phyloP scores from a whole-genome alignment of 176 grass and related monocot species.

The Carex myosuroides region DNA sequence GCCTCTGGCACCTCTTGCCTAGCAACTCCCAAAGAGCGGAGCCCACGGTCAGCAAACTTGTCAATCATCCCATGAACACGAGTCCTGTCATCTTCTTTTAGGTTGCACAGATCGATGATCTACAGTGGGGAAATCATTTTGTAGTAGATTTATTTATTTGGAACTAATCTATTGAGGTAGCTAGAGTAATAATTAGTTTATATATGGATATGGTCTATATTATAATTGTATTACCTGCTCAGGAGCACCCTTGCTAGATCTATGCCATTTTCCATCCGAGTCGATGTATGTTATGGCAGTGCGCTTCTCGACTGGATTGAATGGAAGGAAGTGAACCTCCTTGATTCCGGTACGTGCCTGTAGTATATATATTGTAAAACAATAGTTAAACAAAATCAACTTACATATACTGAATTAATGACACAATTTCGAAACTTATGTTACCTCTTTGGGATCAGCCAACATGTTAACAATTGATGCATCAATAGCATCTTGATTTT shows the following conservation, averaged over 20 bases:
- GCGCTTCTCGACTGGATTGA: slow-evolving; percentile 92
- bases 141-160: background rate
- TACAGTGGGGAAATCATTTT: background rate
- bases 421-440: background rate
- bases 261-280: slow-evolving; percentile 64
- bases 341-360: slow-evolving; percentile 65
- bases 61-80: slow-evolving; percentile 60
- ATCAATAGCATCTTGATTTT: slow-evolving; percentile 96
- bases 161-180: background rate
- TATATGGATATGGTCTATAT: background rate
- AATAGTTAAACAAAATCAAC: background rate
- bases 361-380: background rate
- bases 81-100: slow-evolving; percentile 61
- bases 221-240: slow-evolving; percentile 40
- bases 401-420: background rate
- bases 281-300: slow-evolving; percentile 93
- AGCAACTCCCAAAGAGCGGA: slow-evolving; percentile 60
- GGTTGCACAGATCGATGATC: slow-evolving; percentile 80
- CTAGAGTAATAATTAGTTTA: background rate
- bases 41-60: slow-evolving; percentile 81
- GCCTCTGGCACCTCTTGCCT: slow-evolving; percentile 70
- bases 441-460: slow-evolving; percentile 70
- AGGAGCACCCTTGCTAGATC: slow-evolving; percentile 84
- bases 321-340: slow-evolving; percentile 90
- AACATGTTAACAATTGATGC: slow-evolving; percentile 82